Evolutionary conservation across 441 rosid genomes (phyloP), one percentile per base, ranked within the genome.

Genomic region (Theobroma grandiflorum): DNA sequence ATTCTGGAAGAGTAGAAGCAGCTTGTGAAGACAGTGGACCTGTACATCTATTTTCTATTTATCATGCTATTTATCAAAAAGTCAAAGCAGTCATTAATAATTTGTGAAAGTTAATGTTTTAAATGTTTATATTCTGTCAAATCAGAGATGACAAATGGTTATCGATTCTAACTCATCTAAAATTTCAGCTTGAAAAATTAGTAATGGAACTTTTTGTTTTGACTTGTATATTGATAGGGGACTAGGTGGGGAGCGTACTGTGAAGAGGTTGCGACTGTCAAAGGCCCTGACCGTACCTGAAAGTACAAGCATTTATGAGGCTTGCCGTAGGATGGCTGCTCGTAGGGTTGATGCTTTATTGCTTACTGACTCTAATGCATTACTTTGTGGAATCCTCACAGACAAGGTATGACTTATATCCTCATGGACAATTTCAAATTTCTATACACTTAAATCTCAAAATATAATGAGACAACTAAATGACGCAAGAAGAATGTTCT

Each of bases 321-420:
- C 99, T 82, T 95, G 99, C 79, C 91, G 93, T 64, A 84, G 99
- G 55, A 97, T 97, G 99, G 95, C 96, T 82, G 90, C 99, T 77
- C 97, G 99, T 26, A 85, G 94, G 82, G 92, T 95, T 86, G 99
- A 95, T 91, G 99, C 99, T 43, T 85, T 95, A 58, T 79, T 97
- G 86, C 86, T 97, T 37, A 97, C 99, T n/a, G 99, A 97, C 79
- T 87, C 99, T 75, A 94, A 93, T 83, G 97, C 96, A 22, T 88
- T 97, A 80, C 97, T 97, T 66, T 95, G 99, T 81, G 99, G 99
- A 84, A 97, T 97, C 78, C 99, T 97, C 76, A 97, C 99, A 0
- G 99, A 95, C 78, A 97, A 93, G 98, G 99, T 93, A 78, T 75
- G 74, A 33, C 42, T 50, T n/a, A 38, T 47, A 47, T 50, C 55